Evolutionary conservation across 73 alveolate species (phyloP), one percentile per base, ranked within the genome.

Genomic region (Paramecium tetraurelia): DNA sequence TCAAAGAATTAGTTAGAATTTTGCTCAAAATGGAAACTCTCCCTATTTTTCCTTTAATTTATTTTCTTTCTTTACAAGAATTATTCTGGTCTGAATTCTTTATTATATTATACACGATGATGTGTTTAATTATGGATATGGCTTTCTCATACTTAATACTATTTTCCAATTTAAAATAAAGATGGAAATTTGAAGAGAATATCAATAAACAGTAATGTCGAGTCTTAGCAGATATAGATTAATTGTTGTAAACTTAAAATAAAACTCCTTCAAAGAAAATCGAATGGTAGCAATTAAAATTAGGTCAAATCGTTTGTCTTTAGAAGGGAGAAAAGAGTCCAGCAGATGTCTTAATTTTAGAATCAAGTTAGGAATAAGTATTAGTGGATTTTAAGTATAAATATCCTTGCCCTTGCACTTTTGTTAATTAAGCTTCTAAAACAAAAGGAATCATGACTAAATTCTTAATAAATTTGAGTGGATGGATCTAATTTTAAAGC

Each of bases 271-370:
- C 41, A 12, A 63, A 27, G 20, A 63, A 31, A 36, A 72, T 72
- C 40, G 27, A 72, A 35, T 72, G 86, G 86, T 21, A 72, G 33
- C 7, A 72, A 31, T 4, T 72, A 72, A 72, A 72, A 18, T 11
- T 72, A 33, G 86, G 86, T 21, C 40, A 72, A 72, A 40, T 72
- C 40, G 18, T 72, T 29, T 72, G 86, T 40, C 59, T 72, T 8
- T 72, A 72, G 16, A 72, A 72, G 16, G 86, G 86, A 43, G 86
- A 72, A 72, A 36, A 38, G 46, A 36, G 86, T 72, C 86, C 86
- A 72, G 86, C 86, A n/a, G 86, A 72, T 72, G 11, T 72, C 18
- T 29, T 72, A 72, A 72, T 72, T 40, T 72, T 72, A 72, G 86
- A 72, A 18, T 72, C 86, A 31, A 35, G 86, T 72, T 72, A 36